A percentile compares a stretch with the other conserved stretches of the same genome.
Evolutionary conservation across 2,329 filamentous ascomycete species (phyloP).

Genomic region (Monosporascus cannonballus): DNA sequence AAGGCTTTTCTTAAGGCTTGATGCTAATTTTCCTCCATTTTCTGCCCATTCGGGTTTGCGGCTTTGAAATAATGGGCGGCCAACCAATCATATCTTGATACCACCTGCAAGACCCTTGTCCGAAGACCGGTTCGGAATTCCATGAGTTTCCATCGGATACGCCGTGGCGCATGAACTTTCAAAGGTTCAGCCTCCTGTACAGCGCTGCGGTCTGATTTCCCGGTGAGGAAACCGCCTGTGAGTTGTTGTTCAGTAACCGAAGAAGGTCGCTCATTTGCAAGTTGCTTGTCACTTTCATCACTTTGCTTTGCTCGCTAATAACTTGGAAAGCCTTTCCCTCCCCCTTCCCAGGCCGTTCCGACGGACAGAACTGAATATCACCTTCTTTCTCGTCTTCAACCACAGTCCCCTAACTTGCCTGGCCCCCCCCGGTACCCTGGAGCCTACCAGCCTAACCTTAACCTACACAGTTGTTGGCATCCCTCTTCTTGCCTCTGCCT

Average conservation of each 20-base stretch:
- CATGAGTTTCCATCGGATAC: background rate
- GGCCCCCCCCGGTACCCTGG: background rate
- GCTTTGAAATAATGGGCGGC: too few relatives aligned
- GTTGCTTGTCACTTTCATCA: background rate
- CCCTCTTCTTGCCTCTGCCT: background rate
- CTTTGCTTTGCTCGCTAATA: background rate
- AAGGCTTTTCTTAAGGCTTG: too few relatives aligned
- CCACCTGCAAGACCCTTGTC: background rate
- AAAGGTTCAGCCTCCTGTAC: background rate
- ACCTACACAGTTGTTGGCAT: too few relatives aligned
- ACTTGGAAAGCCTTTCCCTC: too few relatives aligned
- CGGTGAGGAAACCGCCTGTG: background rate
- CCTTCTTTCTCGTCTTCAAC: background rate
- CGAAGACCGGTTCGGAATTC: background rate
- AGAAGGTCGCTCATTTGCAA: too few relatives aligned
- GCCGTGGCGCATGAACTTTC: background rate
- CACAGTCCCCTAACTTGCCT: background rate
- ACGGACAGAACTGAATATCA: background rate
- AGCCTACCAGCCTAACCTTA: background rate
- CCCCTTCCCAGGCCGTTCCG: too few relatives aligned
- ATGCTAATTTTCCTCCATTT: too few relatives aligned
- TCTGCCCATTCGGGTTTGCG: too few relatives aligned
- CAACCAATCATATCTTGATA: background rate
- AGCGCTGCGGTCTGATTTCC: background rate
- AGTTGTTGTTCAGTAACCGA: too few relatives aligned